Percentiles rank a stretch among this genome's conserved stretches.
These are phyloP conservation scores for Termitomyces sp. DNA, from an alignment of 768 basidiomycete genomes.

Conservation along the genomic window DNA sequence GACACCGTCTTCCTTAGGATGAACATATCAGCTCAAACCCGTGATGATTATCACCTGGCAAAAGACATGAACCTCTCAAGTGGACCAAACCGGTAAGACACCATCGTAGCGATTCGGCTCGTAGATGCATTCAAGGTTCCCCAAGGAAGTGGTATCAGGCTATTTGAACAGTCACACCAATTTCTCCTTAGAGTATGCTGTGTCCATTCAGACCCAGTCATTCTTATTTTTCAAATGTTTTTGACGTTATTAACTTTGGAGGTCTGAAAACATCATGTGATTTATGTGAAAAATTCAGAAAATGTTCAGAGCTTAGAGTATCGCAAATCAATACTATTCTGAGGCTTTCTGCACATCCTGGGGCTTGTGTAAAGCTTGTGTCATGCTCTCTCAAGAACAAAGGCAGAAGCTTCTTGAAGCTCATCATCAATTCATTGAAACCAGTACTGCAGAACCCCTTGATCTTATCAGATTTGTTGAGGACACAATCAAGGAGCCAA, in stretches of 20 bases:
- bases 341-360: neutral
- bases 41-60: slow-evolving; percentile 62
- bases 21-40: slow-evolving; percentile 57
- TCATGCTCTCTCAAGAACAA: neutral
- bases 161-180: slow-evolving; percentile 75
- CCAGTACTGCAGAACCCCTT: neutral
- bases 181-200: slow-evolving; percentile 76
- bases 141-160: slow-evolving; percentile 54
- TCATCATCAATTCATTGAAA: neutral
- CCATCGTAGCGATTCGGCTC: slow-evolving; percentile 71
- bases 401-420: neutral
- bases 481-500: neutral
- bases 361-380: neutral
- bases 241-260: neutral
- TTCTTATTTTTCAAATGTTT: neutral
- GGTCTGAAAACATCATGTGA: neutral
- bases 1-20: slow-evolving; percentile 41
- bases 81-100: slow-evolving; percentile 77
- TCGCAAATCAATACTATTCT: too few relatives aligned
- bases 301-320: neutral
- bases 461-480: neutral
- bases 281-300: neutral
- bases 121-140: slow-evolving; percentile 78
- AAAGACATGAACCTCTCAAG: slow-evolving; percentile 69
- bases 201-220: neutral